Percentiles rank a stretch among this genome's conserved stretches.
These are phyloP conservation scores for Podaxis pistillaris DNA, from an alignment of 768 basidiomycete species.

Conservation along the genomic window DNA sequence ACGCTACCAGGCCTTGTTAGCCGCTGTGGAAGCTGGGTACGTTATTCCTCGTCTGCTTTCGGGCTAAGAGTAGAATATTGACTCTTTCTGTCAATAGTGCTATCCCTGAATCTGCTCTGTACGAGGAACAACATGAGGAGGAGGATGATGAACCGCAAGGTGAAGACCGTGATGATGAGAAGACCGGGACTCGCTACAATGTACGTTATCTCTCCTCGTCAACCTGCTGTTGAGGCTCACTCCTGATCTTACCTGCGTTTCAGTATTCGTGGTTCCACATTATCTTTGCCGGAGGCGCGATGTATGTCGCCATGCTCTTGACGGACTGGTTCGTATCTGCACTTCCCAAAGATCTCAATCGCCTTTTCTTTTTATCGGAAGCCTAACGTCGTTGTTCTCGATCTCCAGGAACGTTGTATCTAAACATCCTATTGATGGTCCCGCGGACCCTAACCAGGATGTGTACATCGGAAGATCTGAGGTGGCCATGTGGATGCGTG, in stretches of 20 bases:
- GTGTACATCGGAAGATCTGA: conserved; percentile 95
- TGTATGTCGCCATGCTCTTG: conserved; percentile 97
- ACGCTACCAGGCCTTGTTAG: conserved; percentile 89
- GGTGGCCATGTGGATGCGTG: conserved; percentile 99
- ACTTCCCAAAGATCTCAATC: not conserved
- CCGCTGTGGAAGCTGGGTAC: conserved; percentile 95
- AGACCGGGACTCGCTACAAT: conserved; percentile 91
- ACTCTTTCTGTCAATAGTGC: conserved; percentile 46
- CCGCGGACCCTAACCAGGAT: conserved; percentile 56
- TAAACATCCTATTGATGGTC: conserved; percentile 44
- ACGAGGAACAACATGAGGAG: conserved; percentile 74
- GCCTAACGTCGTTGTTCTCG: not conserved
- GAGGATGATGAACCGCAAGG: conserved; percentile 69
- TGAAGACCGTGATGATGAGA: conserved; percentile 88
- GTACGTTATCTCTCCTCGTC: conserved; percentile 41
- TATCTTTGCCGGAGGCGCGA: conserved; percentile 92
- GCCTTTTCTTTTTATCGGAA: not conserved
- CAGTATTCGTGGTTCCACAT: conserved; percentile 99
- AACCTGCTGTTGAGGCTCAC: not conserved
- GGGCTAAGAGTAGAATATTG: not conserved
- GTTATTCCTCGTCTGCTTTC: conserved; percentile 19
- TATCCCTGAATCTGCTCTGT: conserved; percentile 89
- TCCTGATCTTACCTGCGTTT: conserved; percentile 13
- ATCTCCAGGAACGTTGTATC: conserved; percentile 69
- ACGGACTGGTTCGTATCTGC: conserved; percentile 82